A percentile compares a stretch with the other conserved stretches of the same genome.
phyloP scores from a whole-genome alignment of 257 asterid species.

The Gentiana dahurica region DNA sequence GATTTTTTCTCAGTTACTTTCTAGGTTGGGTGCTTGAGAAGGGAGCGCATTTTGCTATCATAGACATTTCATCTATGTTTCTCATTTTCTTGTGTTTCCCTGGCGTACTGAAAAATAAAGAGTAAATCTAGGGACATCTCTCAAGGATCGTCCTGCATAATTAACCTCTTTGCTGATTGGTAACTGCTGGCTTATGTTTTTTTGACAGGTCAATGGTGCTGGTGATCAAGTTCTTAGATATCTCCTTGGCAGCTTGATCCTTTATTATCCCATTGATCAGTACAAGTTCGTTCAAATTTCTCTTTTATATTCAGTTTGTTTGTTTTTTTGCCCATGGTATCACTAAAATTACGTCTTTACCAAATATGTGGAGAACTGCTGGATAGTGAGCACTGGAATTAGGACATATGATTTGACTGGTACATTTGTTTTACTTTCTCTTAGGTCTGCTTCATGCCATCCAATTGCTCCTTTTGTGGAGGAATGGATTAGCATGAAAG shows the following conservation, averaged over 20 bases:
- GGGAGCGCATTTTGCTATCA: not conserved
- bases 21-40: not conserved
- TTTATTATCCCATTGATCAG: constrained; percentile 88
- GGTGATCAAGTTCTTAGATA: constrained; percentile 95
- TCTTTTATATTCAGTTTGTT: constrained; percentile 4
- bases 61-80: not conserved
- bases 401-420: not conserved
- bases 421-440: constrained; percentile 10
- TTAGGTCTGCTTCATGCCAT: constrained; percentile 68
- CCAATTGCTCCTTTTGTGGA: constrained; percentile 55
- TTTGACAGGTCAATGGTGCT: constrained; percentile 94
- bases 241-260: constrained; percentile 90
- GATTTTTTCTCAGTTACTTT: too few species aligned
- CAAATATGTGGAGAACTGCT: not conserved
- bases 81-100: too few species aligned
- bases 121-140: too few species aligned
- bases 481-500: constrained; percentile 82
- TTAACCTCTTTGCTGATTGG: constrained; percentile 3
- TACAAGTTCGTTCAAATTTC: constrained; percentile 46
- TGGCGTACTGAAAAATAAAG: too few species aligned
- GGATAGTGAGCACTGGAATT: too few species aligned
- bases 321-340: not conserved
- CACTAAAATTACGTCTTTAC: too few species aligned
- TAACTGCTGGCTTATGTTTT: constrained; percentile 7
- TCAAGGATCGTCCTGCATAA: too few species aligned